Evolutionary conservation across 805 yeast species (phyloP), one percentile per base, ranked within the genome.

Genomic region (Candida manassasensis): DNA sequence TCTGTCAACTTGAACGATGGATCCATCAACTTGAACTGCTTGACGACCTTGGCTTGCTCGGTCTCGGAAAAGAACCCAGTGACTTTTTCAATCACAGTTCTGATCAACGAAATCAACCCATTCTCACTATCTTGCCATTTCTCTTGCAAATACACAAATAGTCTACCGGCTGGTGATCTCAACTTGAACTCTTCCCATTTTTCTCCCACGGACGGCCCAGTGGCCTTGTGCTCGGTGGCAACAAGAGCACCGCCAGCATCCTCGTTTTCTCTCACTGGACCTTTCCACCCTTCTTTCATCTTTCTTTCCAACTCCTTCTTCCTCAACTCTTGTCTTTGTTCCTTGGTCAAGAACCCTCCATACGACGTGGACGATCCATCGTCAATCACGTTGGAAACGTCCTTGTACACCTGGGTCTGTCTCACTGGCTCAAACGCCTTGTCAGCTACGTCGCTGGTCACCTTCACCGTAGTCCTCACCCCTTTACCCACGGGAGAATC

Each of bases 11-110:
- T 79, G 71, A 93, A 93, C 26, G 76, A 69, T 35, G 97, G 96
- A 62, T 93, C 99, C 75, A 90, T 80, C 55, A 79, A 75, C 63
- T 78, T 84, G 67, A 93, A 86, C 53, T 81, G 78, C 47, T 83
- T 79, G 44, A 84, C 71, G n/a, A 89, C 98, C 59, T 83, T 83
- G 15, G 96, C 97, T 44, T 85, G 79, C 67, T 93, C 99, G 24
- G 97, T 93, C 66, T 93, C 99, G 27, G 93, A 93, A 54, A 89
- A 89, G 53, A 89, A 79, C 4, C 95, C 87, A 34, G 93, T 81
- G 38, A 93, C 66, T 54, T 86, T 84, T 54, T 81, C 86, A 27
- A 84, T 55, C 16, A 93, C 65, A 14, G 90, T 84, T 66, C 98
- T 79, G 36, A 93, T 63, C 27, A 83, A 62, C 8, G 89, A 77